Evolutionary conservation across 2,329 filamentous ascomycete species (phyloP), one percentile per base, ranked within the genome.

Genomic region (Hortaea sp.): DNA sequence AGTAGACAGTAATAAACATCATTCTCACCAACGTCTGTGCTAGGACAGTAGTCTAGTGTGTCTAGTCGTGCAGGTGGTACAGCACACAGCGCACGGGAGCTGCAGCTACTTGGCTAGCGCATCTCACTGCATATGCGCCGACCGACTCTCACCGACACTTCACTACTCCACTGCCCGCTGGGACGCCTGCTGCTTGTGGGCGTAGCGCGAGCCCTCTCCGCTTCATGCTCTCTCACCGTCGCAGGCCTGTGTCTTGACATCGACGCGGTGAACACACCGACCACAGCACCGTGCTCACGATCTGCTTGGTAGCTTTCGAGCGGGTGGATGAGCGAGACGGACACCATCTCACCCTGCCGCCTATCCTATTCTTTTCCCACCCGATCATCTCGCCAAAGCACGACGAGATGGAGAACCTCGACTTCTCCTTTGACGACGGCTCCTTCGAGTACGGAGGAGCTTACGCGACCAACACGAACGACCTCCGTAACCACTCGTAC

Each of bases 341-440:
- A n/a, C 32, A 35, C 32, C 32, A 39, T 27, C 37, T 39, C 10
- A 39, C 10, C 37, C 7, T 35, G 9, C n/a, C 32, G 32, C n/a
- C 32, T 12, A 27, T 39, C 20, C 37, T 5, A 9, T n/a, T 39
- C 11, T 39, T 29, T 39, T 28, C 43, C 9, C 32, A 44, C 9
- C 10, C 32, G 31, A 42, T 10, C 31, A 29, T 3, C 29, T 37
- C 43, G 27, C 43, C 32, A 35, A n/a, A 35, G 32, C 35, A 7
- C 34, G 44, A 41, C 40, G 41, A 12, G n/a, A 72, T 72, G 69
- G 69, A 72, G 54, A 63, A 68, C 59, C 58, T 63, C 55, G 63
- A 67, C 57, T 65, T 62, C 56, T 56, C 65, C 44, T 42, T 51
- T 54, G 53, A 67, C 50, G 66, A 69, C 53, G 58, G 55, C 54